Base-by-base conservation (phyloP, 345 rosid genomes). In the Sisymbrium irio region DNA sequence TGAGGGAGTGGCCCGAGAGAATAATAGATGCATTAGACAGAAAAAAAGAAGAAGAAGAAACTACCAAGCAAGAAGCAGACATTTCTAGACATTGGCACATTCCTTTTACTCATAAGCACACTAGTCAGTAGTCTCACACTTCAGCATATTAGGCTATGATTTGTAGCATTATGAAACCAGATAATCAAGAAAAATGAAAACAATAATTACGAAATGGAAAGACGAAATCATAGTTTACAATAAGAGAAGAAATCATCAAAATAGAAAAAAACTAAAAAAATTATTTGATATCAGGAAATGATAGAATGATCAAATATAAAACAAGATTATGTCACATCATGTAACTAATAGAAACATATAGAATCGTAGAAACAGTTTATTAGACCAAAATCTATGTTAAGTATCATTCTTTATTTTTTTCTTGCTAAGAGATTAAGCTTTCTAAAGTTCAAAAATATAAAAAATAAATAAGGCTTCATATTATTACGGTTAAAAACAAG, bases 11-110 rank as follows among this genome's bases (percentile, higher is more conserved):
- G 72, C 42, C 17, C 25, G 33, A 45, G 46, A 63, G 57, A 64
- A 64, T 73, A 64, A 73, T 54, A 33, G 47, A 54, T 54, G 77
- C 47, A 20, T 2, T 41, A 53, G 14, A 63, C 63, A 51, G 32
- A 42, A 2, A 30, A 2, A 30, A 46, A 4, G 25, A 20, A 14
- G 59, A 54, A 27, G 30, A 32, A 64, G 42, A 64, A 40, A 62
- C 51, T 51, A 62, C 42, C 68, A 72, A 61, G 62, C 62, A 53
- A 53, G 76, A 72, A 32, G 63, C 28, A 22, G 18, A 72, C 56
- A 54, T 11, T 42, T 42, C 33, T 7, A 15, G 37, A 45, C 44
- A 40, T 62, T 19, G 53, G 42, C 69, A 39, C 61, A 49, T 71
- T 61, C 41, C 30, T 27, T 47, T 28, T 50, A 30, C 42, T 37